Evolutionary conservation across 768 basidiomycete genomes (phyloP).

Genomic region (Lactarius trivialis): DNA sequence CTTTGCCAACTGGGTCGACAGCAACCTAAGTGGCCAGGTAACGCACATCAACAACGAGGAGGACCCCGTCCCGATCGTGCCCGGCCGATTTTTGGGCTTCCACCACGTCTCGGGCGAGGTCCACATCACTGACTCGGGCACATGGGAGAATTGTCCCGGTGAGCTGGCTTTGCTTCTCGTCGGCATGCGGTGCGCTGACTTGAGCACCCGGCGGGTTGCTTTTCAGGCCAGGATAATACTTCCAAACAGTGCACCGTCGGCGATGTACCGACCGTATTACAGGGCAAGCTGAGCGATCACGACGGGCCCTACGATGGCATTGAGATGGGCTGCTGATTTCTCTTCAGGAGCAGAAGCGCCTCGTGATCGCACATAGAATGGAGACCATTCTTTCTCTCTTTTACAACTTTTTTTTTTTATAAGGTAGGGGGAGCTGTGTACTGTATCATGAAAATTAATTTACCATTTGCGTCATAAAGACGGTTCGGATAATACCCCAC

Average conservation of each 20-base stretch:
- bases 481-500: too few relatives aligned
- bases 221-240: slow-evolving; percentile 53
- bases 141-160: slow-evolving; percentile 35
- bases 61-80: slow-evolving; percentile 21
- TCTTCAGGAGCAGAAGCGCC: neutral
- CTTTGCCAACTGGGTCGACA: slow-evolving; percentile 2
- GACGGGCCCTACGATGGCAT: slow-evolving; percentile 21
- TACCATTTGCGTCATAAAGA: too few relatives aligned
- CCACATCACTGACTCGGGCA: slow-evolving; percentile 36
- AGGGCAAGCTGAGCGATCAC: slow-evolving; percentile 27
- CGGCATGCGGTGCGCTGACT: neutral
- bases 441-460: too few relatives aligned
- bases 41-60: neutral
- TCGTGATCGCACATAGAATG: too few relatives aligned
- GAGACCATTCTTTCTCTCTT: too few relatives aligned
- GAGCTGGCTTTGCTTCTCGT: too few relatives aligned
- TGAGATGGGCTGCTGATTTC: slow-evolving; percentile 20
- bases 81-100: slow-evolving; percentile 38
- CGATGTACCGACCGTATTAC: slow-evolving; percentile 45
- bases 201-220: neutral
- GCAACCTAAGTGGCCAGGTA: slow-evolving; percentile 41
- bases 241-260: slow-evolving; percentile 46
- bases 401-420: too few relatives aligned
- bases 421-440: too few relatives aligned
- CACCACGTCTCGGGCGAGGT: slow-evolving; percentile 38